Conservation (phyloP, 1,139 yeast genomes). For the Kurtzmaniella quercitrusa region DNA sequence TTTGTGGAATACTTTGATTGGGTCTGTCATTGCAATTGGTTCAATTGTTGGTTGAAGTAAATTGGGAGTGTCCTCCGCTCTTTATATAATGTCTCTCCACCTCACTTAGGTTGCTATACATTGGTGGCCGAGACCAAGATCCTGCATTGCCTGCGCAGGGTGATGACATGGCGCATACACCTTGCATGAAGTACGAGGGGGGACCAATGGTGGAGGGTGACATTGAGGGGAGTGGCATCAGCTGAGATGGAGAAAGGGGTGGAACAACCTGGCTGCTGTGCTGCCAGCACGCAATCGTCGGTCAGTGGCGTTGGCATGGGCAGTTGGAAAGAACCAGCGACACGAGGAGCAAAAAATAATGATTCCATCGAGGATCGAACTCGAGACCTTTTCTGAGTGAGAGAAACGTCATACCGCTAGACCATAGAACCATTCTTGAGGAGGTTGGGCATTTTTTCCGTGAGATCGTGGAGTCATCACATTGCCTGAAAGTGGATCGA, state of each 20-base stretch:
- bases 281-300: no score
- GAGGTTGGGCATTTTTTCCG: not conserved
- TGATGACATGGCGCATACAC: not conserved
- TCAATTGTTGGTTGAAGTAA: not conserved
- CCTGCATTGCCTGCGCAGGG: not conserved
- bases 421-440: slow-evolving; percentile 1
- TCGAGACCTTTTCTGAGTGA: slow-evolving; percentile 4
- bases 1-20: slow-evolving; percentile 57
- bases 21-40: slow-evolving; percentile 15
- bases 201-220: no score
- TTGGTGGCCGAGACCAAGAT: not conserved
- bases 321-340: no score
- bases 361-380: slow-evolving; percentile 4
- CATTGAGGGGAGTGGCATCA: no score
- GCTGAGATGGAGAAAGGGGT: not conserved
- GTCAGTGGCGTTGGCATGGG: not conserved
- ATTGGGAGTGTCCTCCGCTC: not conserved
- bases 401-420: slow-evolving; percentile 4
- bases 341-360: not conserved
- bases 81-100: not conserved
- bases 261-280: no score
- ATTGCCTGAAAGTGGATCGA: no score
- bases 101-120: not conserved
- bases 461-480: not conserved
- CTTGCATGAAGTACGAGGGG: not conserved